Base-by-base conservation (phyloP, 805 yeast species). In the Kuraishia borneana region DNA sequence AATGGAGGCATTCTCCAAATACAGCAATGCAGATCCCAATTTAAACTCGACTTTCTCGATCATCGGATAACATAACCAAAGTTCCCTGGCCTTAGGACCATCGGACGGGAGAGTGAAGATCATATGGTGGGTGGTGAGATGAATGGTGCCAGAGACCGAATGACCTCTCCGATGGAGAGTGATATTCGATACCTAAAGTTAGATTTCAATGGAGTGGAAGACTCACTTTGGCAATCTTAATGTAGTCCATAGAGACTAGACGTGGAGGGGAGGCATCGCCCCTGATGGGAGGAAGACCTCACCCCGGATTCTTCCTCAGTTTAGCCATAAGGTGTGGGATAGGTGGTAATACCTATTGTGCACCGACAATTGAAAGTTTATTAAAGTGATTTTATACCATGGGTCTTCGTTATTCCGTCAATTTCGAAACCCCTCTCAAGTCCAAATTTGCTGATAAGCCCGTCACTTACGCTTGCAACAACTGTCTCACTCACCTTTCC, bases 31-130 rank as follows among this genome's bases (percentile, higher is more conserved):
- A 35, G 80, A 53, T 41, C 88, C 76, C 41, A 70, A 54, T 40
- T 70, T 60, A 51, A 73, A 67, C 43, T 69, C 70, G 1, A 80
- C 73, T 31, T 63, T 64, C 32, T 73, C 78, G 21, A 88, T 76
- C 41, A 87, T 72, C 1, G 96, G 96, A 54, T 85, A 89, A 39
- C 94, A 81, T 21, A 85, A 68, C 98, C 97, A 92, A 21, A 84
- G 71, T 53, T 92, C 97, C 37, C 75, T 61, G 44, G 44, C 18
- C 44, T 51, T 42, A 39, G 42, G 3, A 38, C 22, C 23, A 37
- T 33, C 7, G 46, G 42, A 8, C 10, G 51, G 50, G 8, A 54
- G 32, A 1, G 73, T 65, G 51, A 81, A 82, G 23, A 82, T 81
- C 45, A 83, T 53, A 56, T 83, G 92, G 50, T 82, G 88, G 5